phyloP scores from a whole-genome alignment of 805 yeast genomes.

The Pichia rugopelliculosa region DNA sequence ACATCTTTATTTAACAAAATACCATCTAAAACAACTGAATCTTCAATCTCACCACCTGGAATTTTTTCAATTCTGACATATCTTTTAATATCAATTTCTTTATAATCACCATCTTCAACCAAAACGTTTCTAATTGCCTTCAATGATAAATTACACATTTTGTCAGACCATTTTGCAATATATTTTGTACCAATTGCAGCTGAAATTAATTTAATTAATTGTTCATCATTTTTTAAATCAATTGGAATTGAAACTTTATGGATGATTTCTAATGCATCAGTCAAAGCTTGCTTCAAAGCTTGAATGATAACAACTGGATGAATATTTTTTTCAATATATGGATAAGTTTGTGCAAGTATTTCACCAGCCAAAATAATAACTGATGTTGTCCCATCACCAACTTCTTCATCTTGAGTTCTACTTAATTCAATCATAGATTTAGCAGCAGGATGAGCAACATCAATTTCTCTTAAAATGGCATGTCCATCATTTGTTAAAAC shows the following conservation, averaged over 20 bases:
- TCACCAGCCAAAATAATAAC: conserved; percentile 97
- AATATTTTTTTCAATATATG: conserved; percentile 87
- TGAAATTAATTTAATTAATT: conserved; percentile 77
- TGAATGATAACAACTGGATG: conserved; percentile 96
- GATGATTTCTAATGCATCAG: conserved; percentile 85
- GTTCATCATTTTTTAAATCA: conserved; percentile 74
- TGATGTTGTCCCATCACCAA: conserved; percentile 83
- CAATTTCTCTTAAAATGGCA: conserved; percentile 94
- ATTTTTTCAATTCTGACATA: conserved; percentile 91
- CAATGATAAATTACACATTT: conserved; percentile 85
- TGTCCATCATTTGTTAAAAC: conserved; percentile 98
- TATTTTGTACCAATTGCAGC: conserved; percentile 97
- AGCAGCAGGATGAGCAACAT: conserved; percentile 98
- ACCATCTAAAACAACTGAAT: conserved; percentile 83
- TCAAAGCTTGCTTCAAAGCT: conserved; percentile 84
- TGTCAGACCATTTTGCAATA: conserved; percentile 80
- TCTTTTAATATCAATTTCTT: conserved; percentile 88
- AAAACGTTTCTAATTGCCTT: conserved; percentile 82
- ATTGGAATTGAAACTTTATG: conserved; percentile 78
- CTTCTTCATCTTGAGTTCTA: conserved; percentile 98
- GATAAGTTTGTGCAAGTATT: conserved; percentile 89
- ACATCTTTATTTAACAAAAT: conserved; percentile 92
- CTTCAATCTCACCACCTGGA: conserved; percentile 96
- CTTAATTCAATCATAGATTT: conserved; percentile 95
- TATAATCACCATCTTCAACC: conserved; percentile 50